phyloP scores from a whole-genome alignment of 2,329 filamentous ascomycete genomes.

The Hypoxylon sp. region DNA sequence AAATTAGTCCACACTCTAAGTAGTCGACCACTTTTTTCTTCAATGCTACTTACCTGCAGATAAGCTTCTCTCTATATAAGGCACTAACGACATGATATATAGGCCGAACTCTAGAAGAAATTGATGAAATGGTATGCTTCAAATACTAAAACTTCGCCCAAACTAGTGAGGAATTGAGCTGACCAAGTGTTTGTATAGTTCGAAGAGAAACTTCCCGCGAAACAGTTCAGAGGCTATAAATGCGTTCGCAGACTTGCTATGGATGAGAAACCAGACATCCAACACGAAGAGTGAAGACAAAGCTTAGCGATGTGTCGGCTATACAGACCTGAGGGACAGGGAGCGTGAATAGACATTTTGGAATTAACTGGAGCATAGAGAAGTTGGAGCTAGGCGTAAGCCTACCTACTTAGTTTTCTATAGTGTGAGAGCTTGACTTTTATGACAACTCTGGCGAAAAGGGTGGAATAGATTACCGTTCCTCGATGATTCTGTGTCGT shows the following conservation, averaged over 20 bases:
- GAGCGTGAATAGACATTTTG: background rate
- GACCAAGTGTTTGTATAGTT: constrained; percentile 31
- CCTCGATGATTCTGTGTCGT: too few species aligned
- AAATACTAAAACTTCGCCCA: background rate
- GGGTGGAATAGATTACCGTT: background rate
- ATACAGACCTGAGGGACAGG: background rate
- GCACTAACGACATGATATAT: constrained; percentile 7
- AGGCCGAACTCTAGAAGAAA: constrained; percentile 62
- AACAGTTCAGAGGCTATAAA: constrained; percentile 45
- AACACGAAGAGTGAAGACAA: constrained; percentile 35
- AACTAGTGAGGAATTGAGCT: background rate
- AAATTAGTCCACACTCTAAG: background rate
- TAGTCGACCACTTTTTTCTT: background rate
- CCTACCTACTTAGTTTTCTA: background rate
- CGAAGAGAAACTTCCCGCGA: constrained; percentile 45
- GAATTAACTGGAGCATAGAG: background rate
- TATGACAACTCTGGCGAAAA: background rate
- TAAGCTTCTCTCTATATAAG: background rate
- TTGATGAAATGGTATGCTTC: constrained; percentile 61
- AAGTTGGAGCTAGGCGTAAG: background rate
- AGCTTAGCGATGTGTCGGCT: background rate
- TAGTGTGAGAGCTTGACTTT: background rate
- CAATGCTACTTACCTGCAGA: background rate
- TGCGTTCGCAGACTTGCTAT: constrained; percentile 39
- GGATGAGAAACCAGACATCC: constrained; percentile 36